Base-by-base conservation (phyloP, 805 yeast genomes). In the Wickerhamomyces tratensis region DNA sequence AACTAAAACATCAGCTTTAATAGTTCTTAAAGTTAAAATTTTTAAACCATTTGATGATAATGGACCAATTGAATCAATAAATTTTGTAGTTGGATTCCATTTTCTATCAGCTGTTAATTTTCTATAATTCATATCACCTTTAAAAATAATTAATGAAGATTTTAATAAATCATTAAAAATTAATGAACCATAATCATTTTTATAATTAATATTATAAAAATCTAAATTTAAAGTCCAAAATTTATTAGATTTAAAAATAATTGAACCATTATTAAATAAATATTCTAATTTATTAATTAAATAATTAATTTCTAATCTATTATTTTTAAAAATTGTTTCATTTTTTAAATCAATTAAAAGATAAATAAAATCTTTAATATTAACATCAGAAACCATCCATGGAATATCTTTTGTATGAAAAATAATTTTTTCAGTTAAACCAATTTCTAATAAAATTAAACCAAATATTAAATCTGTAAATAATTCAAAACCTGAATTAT, bases 301-400 rank as follows among this genome's bases (percentile, higher is more conserved):
- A 47, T 60, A 62, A 39, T 75, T 67, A 31, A 81, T 41, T 29
- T 77, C 78, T 5, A 52, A 62, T 39, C 71, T 61, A 44, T 68
- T 67, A 5, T 57, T 47, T 6, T 71, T 65, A 65, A 82, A 86
- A 47, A 77, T 68, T 6, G 56, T 39, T 6, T 67, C 51, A 51
- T 81, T 74, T 27, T 54, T 58, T 51, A 89, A 64, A 53, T 85
- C 86, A 11, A 62, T 51, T 14, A 86, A 49, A 41, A 86, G 67
- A 30, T 71, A 57, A 38, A 69, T 67, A 46, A 86, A 78, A 63
- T 93, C 99, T 54, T 79, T 79, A 29, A 86, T 76, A 78, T 88
- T 79, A 8, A 93, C 94, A 62, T 93, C 99, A 51, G 96, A 86
- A 15, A 93, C 98, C 82, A 93, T 91, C 94, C 98, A 93, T 33